These are phyloP conservation scores for Botrytis squamosa DNA, from an alignment of 2,329 filamentous ascomycete genomes.

Conservation along the genomic window DNA sequence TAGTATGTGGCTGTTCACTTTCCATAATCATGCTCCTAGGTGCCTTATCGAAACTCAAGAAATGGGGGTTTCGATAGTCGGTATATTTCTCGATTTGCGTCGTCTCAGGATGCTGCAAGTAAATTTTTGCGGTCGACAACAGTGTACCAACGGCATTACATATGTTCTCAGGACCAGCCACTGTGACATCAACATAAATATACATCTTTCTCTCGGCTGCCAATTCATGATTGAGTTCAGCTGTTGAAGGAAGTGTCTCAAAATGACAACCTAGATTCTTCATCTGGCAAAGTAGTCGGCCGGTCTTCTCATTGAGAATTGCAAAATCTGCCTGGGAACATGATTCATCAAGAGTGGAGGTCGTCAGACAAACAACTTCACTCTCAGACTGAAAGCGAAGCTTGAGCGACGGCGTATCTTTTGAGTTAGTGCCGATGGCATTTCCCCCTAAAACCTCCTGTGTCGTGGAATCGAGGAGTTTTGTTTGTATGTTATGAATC, in stretches of 20 bases:
- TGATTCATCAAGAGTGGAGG: not conserved
- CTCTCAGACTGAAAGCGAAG: not conserved
- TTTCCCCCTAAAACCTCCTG: too few relatives aligned
- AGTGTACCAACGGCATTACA: not conserved
- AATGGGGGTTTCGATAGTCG: not conserved
- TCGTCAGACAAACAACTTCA: not conserved
- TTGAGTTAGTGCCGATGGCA: not conserved
- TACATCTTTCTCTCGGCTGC: not conserved
- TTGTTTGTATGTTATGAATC: not conserved
- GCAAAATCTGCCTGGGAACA: not conserved
- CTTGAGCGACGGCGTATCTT: not conserved
- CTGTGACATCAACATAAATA: conserved; percentile 13
- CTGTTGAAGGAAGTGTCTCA: not conserved
- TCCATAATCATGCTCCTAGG: not conserved
- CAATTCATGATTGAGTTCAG: not conserved
- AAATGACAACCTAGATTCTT: not conserved
- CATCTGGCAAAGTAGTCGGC: not conserved
- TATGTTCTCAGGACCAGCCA: conserved; percentile 16
- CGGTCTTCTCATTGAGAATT: not conserved
- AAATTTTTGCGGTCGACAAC: not conserved
- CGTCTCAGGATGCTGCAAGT: not conserved
- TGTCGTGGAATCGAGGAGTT: not conserved
- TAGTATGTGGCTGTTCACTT: too few relatives aligned
- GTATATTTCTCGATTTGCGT: conserved; percentile 3
- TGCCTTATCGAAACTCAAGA: not conserved